phyloP scores from a whole-genome alignment of 148 eudicot species.

The Chenopodium berlandieri region DNA sequence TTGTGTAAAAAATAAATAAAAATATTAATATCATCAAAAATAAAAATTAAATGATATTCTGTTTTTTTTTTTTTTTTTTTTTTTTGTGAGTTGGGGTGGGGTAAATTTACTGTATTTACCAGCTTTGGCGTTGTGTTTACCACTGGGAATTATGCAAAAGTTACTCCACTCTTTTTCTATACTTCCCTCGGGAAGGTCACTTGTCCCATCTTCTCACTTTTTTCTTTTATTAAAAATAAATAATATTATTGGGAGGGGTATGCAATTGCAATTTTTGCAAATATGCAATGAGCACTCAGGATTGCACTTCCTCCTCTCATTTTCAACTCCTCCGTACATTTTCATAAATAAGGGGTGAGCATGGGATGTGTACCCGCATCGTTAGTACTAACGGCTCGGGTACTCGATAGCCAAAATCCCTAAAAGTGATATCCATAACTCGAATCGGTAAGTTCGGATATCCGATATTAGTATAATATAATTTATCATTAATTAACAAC shows the following conservation, averaged over 20 bases:
- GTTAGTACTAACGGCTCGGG: too few relatives aligned
- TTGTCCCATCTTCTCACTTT: slow-evolving; percentile 3
- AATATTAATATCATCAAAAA: background rate
- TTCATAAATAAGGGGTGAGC: background rate
- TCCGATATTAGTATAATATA: too few relatives aligned
- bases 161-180: slow-evolving; percentile 11
- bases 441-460: too few relatives aligned
- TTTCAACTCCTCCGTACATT: background rate
- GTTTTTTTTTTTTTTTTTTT: too few relatives aligned
- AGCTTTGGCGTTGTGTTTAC: background rate
- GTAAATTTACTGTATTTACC: background rate
- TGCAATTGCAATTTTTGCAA: too few relatives aligned
- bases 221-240: background rate
- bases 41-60: slow-evolving; percentile 6
- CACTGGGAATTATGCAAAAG: slow-evolving; percentile 8
- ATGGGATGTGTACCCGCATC: too few relatives aligned
- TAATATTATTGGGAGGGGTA: background rate
- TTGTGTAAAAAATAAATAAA: too few relatives aligned
- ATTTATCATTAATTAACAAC: too few relatives aligned
- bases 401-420: too few relatives aligned
- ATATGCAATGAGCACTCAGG: too few relatives aligned
- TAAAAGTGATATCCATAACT: too few relatives aligned
- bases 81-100: background rate
- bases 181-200: slow-evolving; percentile 29
- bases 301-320: background rate